Evolutionary conservation across 495 filamentous ascomycete genomes (phyloP), one percentile per base, ranked within the genome.

Genomic region (Rostrohypoxylon terebratum): DNA sequence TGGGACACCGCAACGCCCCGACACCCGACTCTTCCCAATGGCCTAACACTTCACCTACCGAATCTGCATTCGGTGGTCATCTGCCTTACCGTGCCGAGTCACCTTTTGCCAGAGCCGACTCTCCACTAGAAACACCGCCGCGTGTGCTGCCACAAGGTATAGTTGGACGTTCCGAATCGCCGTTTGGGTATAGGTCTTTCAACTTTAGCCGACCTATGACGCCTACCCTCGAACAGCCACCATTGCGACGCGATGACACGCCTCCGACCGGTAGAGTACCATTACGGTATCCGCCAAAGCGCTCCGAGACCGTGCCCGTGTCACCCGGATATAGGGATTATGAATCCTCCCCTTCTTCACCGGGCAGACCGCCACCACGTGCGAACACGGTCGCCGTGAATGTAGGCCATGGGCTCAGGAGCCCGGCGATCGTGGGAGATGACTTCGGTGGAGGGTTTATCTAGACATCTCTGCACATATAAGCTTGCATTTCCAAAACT

Each of bases 191-290:
- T 28, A 70, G 76, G 28, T 72, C 73, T 21, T 77, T 76, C 25
- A 75, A 72, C 44, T 77, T 76, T 33, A 75, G 73, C 40, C 65
- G 73, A 7, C 73, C 70, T 0, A 74, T 72, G 70, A 73, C 75
- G 48, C 70, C 75, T 21, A 68, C 70, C 3, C 53, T 59, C 1
- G 55, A 48, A 4, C 45, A 66, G n/a, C 44, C 53, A 13, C 62
- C 68, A 14, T 10, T 60, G 20, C 69, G 63, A 14, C 63, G 59
- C 7, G 64, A 66, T 10, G 64, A 66, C 0, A 34, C 14, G 7
- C n/a, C 28, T 0, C 10, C 10, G n/a, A 34, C 25, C 2, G 59
- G 38, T 3, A 47, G 16, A 34, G 1, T 23, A 7, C 59, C 16
- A 7, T 51, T 10, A 6, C 31, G 21, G 14, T 34, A 54, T 4